These are phyloP conservation scores for Cystobasidium sp. DNA, from an alignment of 1,284 basidiomycete species.

Conservation along the genomic window DNA sequence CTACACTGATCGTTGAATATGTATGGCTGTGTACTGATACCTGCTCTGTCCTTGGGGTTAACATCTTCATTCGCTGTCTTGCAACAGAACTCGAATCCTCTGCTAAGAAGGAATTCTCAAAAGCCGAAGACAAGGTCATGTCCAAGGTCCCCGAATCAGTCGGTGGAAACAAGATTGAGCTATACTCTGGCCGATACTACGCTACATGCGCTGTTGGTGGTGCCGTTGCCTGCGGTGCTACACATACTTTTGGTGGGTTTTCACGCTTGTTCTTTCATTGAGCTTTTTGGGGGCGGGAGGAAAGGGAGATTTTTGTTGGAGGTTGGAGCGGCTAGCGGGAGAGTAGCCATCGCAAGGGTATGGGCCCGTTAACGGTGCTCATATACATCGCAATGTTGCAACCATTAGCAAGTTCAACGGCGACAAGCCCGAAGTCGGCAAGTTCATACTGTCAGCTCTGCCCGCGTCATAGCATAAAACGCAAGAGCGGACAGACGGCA, in stretches of 20 bases:
- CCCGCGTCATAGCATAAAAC: too few species aligned
- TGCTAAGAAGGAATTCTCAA: conserved; percentile 44
- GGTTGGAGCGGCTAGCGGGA: background rate
- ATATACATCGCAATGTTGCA: too few species aligned
- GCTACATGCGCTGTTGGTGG: conserved; percentile 54
- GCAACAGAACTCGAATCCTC: conserved; percentile 41
- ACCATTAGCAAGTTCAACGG: too few species aligned
- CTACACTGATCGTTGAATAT: too few species aligned
- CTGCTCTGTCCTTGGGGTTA: background rate
- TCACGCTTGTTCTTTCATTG: background rate
- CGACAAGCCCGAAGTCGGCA: too few species aligned
- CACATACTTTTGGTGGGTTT: conserved; percentile 52
- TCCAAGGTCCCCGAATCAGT: conserved; percentile 50
- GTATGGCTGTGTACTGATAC: too few species aligned
- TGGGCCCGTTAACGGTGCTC: too few species aligned
- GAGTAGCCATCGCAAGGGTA: background rate
- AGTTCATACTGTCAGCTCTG: too few species aligned
- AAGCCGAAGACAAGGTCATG: conserved; percentile 33
- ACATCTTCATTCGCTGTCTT: background rate
- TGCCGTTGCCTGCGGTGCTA: conserved; percentile 55
- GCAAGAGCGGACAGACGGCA: too few species aligned
- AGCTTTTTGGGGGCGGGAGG: background rate
- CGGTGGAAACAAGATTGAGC: conserved; percentile 51
- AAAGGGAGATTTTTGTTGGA: background rate
- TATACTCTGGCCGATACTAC: conserved; percentile 55